Percentiles rank a stretch among this genome's conserved stretches.
phyloP scores from a whole-genome alignment of 768 basidiomycete genomes.

The Naganishia friedmannii region DNA sequence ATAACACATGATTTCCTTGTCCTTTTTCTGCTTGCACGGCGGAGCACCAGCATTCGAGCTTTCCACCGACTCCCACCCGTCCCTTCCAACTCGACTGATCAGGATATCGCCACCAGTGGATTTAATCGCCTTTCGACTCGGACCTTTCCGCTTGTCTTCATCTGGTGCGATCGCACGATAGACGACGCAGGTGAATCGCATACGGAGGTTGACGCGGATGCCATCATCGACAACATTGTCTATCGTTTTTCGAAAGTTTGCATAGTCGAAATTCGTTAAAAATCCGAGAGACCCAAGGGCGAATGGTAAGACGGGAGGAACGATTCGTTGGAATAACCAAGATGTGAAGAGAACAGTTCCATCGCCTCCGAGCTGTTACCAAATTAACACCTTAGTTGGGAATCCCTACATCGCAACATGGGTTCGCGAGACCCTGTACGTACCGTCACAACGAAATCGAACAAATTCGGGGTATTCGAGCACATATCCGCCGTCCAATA shows the following conservation, averaged over 20 bases:
- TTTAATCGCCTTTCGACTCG: conserved; percentile 71
- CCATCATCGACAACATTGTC: conserved; percentile 86
- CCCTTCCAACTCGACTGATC: conserved; percentile 85
- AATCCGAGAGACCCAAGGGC: conserved; percentile 96
- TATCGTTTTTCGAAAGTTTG: conserved; percentile 79
- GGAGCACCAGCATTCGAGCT: conserved; percentile 48
- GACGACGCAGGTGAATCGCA: conserved; percentile 98
- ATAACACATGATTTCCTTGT: conserved; percentile 98
- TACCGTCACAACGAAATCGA: conserved; percentile 96
- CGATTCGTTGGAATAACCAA: conserved; percentile 97
- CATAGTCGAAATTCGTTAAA: conserved; percentile 96
- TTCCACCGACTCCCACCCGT: conserved; percentile 95
- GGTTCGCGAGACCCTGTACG: conserved; percentile 49
- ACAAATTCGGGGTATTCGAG: conserved; percentile 78
- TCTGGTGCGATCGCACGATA: conserved; percentile 83
- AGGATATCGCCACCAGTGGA: conserved; percentile 92
- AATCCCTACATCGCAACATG: not conserved
- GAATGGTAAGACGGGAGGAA: conserved; percentile 96
- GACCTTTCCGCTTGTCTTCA: conserved; percentile 58
- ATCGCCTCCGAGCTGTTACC: conserved; percentile 83
- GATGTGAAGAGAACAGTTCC: conserved; percentile 98
- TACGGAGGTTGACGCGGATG: conserved; percentile 93
- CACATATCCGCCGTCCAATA: conserved; percentile 99
- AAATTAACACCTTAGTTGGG: not conserved
- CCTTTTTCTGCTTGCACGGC: conserved; percentile 58